Conservation (phyloP, 2,329 filamentous ascomycete species). For the Microdochium nivale region DNA sequence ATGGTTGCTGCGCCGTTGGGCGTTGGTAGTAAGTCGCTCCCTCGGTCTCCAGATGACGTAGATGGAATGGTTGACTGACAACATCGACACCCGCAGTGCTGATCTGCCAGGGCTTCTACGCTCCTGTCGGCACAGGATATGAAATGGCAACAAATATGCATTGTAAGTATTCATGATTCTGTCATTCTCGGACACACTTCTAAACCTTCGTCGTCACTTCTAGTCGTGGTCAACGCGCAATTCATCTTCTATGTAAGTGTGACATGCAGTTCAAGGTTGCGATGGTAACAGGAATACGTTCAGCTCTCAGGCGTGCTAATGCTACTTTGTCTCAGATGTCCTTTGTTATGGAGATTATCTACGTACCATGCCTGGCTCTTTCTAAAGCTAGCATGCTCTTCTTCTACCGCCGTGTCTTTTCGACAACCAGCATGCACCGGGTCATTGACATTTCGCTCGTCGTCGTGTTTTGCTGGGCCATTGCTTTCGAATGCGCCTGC, state of each 20-base stretch:
- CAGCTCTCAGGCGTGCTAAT: too few species aligned
- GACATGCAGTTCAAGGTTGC: too few species aligned
- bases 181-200: too few species aligned
- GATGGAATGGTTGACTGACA: too few species aligned
- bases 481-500: conserved; percentile 15
- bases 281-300: too few species aligned
- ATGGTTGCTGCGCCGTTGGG: conserved; percentile 13
- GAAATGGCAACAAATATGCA: conserved; percentile 6
- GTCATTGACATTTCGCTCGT: conserved; percentile 14
- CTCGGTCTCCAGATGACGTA: conserved; percentile 1
- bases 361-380: conserved; percentile 9
- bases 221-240: conserved; percentile 7
- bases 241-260: conserved; percentile 10
- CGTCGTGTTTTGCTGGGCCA: conserved; percentile 15
- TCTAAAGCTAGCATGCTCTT: conserved; percentile 12
- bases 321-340: conserved; percentile 6
- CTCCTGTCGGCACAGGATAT: conserved; percentile 9
- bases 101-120: conserved; percentile 8
- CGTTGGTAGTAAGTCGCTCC: neutral
- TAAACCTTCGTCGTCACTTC: neutral
- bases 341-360: conserved; percentile 10
- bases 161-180: too few species aligned
- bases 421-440: conserved; percentile 6
- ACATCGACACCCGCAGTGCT: conserved; percentile 10
- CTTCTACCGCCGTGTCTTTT: conserved; percentile 12